Conservation (phyloP, 768 basidiomycete genomes). For the Boletus vinaceobasis region DNA sequence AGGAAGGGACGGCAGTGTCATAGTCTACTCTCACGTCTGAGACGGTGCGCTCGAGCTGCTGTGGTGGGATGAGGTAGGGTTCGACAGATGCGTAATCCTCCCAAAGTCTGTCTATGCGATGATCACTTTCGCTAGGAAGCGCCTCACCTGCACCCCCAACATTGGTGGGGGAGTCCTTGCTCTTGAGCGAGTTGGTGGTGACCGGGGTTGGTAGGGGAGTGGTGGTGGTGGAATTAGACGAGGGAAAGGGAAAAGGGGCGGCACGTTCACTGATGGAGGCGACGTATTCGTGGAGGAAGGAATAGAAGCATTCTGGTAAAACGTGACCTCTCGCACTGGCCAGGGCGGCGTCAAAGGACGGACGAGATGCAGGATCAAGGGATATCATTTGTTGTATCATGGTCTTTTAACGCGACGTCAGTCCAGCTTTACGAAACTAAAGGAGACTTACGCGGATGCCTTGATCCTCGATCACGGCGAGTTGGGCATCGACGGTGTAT, state of each 20-base stretch:
- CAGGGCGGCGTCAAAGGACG: constrained; percentile 77
- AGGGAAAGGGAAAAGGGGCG: constrained; percentile 41
- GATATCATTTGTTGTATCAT: constrained; percentile 90
- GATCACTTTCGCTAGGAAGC: constrained; percentile 81
- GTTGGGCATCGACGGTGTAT: constrained; percentile 65
- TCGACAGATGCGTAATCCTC: constrained; percentile 82
- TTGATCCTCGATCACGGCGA: constrained; percentile 75
- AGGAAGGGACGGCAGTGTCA: constrained; percentile 28
- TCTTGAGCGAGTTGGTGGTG: constrained; percentile 25
- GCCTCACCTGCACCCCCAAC: constrained; percentile 30
- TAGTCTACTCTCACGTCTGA: constrained; percentile 60
- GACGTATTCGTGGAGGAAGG: constrained; percentile 89
- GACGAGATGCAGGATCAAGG: constrained; percentile 71
- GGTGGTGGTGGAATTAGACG: constrained; percentile 25
- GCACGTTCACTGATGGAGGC: constrained; percentile 73
- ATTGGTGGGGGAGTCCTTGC: constrained; percentile 11
- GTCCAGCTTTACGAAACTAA: background rate
- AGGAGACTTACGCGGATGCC: constrained; percentile 67
- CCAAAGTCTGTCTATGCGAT: constrained; percentile 80
- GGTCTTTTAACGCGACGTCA: constrained; percentile 45
- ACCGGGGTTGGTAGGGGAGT: constrained; percentile 30
- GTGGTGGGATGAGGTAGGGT: constrained; percentile 57
- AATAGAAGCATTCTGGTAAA: constrained; percentile 92
- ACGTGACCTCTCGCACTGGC: constrained; percentile 72
- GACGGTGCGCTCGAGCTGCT: constrained; percentile 39